Percentiles rank a stretch among this genome's conserved stretches.
Conservation (phyloP, 73 alveolate genomes). For the Paramecium pentaurelia region DNA sequence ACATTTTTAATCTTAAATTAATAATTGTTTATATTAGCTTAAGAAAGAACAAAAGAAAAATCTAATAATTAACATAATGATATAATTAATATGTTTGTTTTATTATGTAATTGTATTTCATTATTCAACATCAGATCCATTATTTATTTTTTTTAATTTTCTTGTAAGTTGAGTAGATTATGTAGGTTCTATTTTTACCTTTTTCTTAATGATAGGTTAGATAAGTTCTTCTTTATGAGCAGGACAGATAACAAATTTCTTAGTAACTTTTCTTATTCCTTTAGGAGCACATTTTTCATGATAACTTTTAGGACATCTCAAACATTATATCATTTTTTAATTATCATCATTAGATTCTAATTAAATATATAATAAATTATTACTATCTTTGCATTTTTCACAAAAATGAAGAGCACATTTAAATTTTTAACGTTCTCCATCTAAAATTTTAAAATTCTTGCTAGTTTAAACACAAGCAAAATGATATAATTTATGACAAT, state of each 20-base stretch:
- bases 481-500: slow-evolving; percentile 56
- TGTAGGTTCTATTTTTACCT: not conserved
- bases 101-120: not conserved
- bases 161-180: not conserved
- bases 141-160: not conserved
- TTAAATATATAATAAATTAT: not conserved
- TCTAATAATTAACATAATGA: not conserved
- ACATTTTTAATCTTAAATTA: not conserved
- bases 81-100: not conserved
- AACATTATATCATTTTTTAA: slow-evolving; percentile 19
- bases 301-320: slow-evolving; percentile 55
- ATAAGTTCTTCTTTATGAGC: slow-evolving; percentile 10
- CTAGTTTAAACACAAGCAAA: slow-evolving; percentile 48
- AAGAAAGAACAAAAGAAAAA: no score
- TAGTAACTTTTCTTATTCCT: not conserved
- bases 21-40: not conserved
- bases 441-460: slow-evolving; percentile 38
- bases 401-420: slow-evolving; percentile 60
- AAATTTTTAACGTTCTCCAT: slow-evolving; percentile 35
- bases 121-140: slow-evolving; percentile 10
- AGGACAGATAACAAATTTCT: not conserved
- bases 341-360: slow-evolving; percentile 35
- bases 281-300: slow-evolving; percentile 52
- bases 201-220: slow-evolving; percentile 5
- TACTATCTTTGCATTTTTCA: slow-evolving; percentile 51